Percentiles rank a stretch among this genome's conserved stretches.
These are phyloP conservation scores for Talaromyces wortmannii DNA, from an alignment of 495 filamentous ascomycete species.

Conservation along the genomic window DNA sequence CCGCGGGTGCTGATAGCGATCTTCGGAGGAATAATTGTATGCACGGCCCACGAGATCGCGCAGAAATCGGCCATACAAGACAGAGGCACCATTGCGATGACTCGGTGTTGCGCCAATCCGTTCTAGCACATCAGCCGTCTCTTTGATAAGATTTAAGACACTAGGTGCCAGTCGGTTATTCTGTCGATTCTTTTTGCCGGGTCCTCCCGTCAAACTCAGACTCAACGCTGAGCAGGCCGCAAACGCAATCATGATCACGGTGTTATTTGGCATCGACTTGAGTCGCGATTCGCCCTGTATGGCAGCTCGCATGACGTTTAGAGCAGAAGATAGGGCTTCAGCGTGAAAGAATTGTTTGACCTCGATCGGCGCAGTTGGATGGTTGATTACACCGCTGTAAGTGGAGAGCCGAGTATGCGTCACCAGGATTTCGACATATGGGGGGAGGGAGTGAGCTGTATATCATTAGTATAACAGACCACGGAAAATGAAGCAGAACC, in stretches of 20 bases:
- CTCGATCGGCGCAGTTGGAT: constrained; percentile 61
- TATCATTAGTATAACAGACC: neutral
- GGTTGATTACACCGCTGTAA: constrained; percentile 69
- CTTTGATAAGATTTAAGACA: constrained; percentile 59
- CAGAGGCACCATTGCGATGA: constrained; percentile 57
- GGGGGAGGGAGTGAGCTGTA: constrained; percentile 53
- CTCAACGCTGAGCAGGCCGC: constrained; percentile 64
- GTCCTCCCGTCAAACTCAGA: constrained; percentile 50
- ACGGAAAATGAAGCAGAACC: constrained; percentile 1
- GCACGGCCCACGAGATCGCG: constrained; percentile 47
- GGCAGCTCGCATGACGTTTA: constrained; percentile 67
- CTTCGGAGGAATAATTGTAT: constrained; percentile 5
- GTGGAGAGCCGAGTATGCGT: constrained; percentile 65
- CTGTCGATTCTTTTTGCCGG: constrained; percentile 35
- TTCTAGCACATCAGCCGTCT: constrained; percentile 61
- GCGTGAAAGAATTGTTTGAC: constrained; percentile 67
- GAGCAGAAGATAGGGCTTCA: constrained; percentile 58
- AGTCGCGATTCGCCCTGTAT: constrained; percentile 64
- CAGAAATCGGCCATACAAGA: constrained; percentile 55
- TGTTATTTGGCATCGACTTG: constrained; percentile 72
- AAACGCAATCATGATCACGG: constrained; percentile 71
- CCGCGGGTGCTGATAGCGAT: neutral
- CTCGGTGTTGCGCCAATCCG: constrained; percentile 56
- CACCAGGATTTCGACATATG: constrained; percentile 70
- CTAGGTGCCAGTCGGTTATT: constrained; percentile 47